These are phyloP conservation scores for Ailanthus altissimus DNA, from an alignment of 345 rosid species.

Conservation along the genomic window DNA sequence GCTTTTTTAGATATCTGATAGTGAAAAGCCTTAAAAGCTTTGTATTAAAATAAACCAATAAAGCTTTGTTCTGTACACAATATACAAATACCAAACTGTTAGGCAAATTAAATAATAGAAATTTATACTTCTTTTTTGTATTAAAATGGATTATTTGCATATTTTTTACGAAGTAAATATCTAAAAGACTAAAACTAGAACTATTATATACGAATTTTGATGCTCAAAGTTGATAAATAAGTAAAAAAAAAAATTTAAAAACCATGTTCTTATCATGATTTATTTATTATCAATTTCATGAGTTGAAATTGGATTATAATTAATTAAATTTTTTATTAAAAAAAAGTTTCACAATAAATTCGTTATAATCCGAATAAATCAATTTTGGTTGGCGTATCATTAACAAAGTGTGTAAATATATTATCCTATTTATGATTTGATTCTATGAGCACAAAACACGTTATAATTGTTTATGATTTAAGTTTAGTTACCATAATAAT, in stretches of 20 bases:
- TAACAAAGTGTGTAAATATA: not conserved
- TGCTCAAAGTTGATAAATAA: not conserved
- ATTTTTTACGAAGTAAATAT: not conserved
- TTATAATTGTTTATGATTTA: not conserved
- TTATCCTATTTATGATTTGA: not conserved
- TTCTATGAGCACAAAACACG: conserved; percentile 4
- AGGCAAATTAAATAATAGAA: not conserved
- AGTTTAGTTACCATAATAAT: not conserved
- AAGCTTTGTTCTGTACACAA: not conserved
- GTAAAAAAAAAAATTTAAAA: not conserved
- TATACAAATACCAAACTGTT: not conserved
- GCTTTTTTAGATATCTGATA: not conserved
- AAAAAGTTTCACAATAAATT: not conserved
- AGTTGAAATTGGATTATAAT: too few relatives aligned
- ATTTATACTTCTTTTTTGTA: not conserved
- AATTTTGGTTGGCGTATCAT: not conserved
- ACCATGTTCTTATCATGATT: not conserved
- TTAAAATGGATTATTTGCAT: not conserved
- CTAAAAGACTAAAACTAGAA: not conserved
- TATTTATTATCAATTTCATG: not conserved
- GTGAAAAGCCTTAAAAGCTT: not conserved
- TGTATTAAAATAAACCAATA: not conserved
- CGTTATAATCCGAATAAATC: too few relatives aligned
- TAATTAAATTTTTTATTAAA: not conserved
- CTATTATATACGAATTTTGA: not conserved